Evolutionary conservation across 2,329 filamentous ascomycete species (phyloP).

Genomic region (Cladosporium sphaerospermum): DNA sequence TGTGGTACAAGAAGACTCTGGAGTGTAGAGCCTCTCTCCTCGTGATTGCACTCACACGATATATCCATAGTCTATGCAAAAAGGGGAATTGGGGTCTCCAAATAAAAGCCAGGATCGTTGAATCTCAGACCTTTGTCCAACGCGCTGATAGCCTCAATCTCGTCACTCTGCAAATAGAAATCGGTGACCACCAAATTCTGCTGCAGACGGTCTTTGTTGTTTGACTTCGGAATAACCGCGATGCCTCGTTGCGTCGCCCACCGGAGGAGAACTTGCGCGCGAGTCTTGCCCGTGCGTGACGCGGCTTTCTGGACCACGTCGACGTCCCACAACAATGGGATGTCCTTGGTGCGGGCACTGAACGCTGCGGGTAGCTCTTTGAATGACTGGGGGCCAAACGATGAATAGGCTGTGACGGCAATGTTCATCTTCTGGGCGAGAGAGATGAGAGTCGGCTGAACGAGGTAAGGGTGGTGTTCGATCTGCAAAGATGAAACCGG

Average conservation of each 20-base stretch:
- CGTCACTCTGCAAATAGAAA: slow-evolving; percentile 59
- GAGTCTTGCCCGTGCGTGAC: slow-evolving; percentile 63
- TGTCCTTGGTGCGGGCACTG: slow-evolving; percentile 53
- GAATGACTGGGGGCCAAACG: slow-evolving; percentile 74
- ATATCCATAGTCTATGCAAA: not conserved
- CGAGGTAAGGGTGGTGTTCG: slow-evolving; percentile 85
- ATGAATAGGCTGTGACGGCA: slow-evolving; percentile 74
- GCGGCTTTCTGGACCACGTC: slow-evolving; percentile 58
- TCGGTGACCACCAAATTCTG: slow-evolving; percentile 62
- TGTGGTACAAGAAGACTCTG: slow-evolving; percentile 4
- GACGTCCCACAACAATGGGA: slow-evolving; percentile 66
- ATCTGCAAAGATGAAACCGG: slow-evolving; percentile 74
- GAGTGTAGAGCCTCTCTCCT: not conserved
- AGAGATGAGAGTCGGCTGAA: slow-evolving; percentile 64
- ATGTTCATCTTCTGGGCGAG: slow-evolving; percentile 66
- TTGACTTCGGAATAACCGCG: slow-evolving; percentile 77
- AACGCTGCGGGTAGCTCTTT: slow-evolving; percentile 61
- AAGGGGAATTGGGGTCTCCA: slow-evolving; percentile 1
- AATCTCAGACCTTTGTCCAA: slow-evolving; percentile 65
- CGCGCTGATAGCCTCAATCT: slow-evolving; percentile 60
- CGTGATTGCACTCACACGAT: not conserved
- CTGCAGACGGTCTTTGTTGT: slow-evolving; percentile 49
- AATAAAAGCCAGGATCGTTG: slow-evolving; percentile 55
- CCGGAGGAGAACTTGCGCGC: slow-evolving; percentile 75
- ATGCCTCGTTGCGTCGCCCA: slow-evolving; percentile 81